phyloP scores from a whole-genome alignment of 2,329 filamentous ascomycete genomes.

The Epichloe uncinata region DNA sequence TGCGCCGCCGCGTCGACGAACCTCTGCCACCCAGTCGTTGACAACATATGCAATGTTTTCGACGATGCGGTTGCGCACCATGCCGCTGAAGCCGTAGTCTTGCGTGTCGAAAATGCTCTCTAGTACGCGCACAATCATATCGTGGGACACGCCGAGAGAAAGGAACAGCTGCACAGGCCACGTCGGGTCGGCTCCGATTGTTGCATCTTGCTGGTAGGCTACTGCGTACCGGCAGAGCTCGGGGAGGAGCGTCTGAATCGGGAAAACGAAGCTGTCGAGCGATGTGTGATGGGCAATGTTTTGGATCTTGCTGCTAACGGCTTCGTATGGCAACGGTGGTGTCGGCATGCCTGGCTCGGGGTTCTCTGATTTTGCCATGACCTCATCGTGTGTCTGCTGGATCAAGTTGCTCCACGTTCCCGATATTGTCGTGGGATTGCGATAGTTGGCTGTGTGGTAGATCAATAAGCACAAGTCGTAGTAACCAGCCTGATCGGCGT shows the following conservation, averaged over 20 bases:
- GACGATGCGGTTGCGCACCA: conserved; percentile 34
- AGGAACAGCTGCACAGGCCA: conserved; percentile 47
- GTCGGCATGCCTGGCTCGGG: conserved; percentile 26
- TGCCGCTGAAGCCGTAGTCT: conserved; percentile 43
- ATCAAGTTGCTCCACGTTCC: conserved; percentile 78
- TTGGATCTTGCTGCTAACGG: conserved; percentile 49
- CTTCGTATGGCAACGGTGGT: conserved; percentile 52
- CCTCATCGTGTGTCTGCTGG: conserved; percentile 51
- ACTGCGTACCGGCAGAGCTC: conserved; percentile 50
- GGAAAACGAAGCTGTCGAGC: conserved; percentile 54
- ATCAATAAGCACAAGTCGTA: conserved; percentile 89
- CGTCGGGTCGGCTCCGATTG: conserved; percentile 40
- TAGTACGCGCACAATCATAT: conserved; percentile 41
- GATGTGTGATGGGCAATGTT: conserved; percentile 52
- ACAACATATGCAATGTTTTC: conserved; percentile 40
- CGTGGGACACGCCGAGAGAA: conserved; percentile 40
- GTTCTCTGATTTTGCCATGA: conserved; percentile 29
- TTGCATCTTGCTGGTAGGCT: conserved; percentile 43
- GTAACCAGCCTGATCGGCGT: conserved; percentile 82
- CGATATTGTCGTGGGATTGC: conserved; percentile 71
- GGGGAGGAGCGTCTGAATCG: conserved; percentile 45
- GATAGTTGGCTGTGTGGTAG: conserved; percentile 82
- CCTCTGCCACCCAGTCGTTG: conserved; percentile 35
- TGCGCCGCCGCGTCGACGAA: conserved; percentile 31
- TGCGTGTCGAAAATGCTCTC: conserved; percentile 46